phyloP scores from a whole-genome alignment of 768 basidiomycete species.

The Calocybe indica region DNA sequence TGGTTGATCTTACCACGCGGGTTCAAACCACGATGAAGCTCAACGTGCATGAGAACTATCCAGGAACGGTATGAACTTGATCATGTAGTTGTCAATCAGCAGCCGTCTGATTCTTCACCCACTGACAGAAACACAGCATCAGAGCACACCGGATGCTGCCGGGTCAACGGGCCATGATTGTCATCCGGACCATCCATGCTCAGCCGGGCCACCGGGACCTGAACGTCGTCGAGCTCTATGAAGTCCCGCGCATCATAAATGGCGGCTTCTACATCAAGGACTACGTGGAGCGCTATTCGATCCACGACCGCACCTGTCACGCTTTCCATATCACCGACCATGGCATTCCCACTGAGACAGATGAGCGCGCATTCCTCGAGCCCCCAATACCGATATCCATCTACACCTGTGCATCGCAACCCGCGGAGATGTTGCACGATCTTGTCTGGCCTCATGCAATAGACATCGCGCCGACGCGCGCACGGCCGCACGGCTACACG shows the following conservation, averaged over 20 bases:
- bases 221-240: constrained; percentile 22
- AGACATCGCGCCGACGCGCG: constrained; percentile 5
- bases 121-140: constrained; percentile 29
- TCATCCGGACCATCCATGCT: constrained; percentile 37
- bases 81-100: too few relatives aligned
- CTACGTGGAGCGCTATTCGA: constrained; percentile 14
- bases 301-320: constrained; percentile 16
- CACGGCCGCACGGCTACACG: constrained; percentile 1
- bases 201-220: constrained; percentile 3
- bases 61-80: too few relatives aligned
- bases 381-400: constrained; percentile 35
- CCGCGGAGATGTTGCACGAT: constrained; percentile 26
- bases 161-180: constrained; percentile 42
- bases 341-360: constrained; percentile 23
- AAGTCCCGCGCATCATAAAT: neutral
- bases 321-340: constrained; percentile 37
- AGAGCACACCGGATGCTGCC: constrained; percentile 48
- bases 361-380: constrained; percentile 15
- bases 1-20: constrained; percentile 31
- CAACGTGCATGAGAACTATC: too few relatives aligned
- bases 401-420: constrained; percentile 22
- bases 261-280: constrained; percentile 9
- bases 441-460: constrained; percentile 22
- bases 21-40: constrained; percentile 9
- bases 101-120: too few relatives aligned